Base-by-base conservation (phyloP, 257 asterid species). In the Solanum tacnaense region DNA sequence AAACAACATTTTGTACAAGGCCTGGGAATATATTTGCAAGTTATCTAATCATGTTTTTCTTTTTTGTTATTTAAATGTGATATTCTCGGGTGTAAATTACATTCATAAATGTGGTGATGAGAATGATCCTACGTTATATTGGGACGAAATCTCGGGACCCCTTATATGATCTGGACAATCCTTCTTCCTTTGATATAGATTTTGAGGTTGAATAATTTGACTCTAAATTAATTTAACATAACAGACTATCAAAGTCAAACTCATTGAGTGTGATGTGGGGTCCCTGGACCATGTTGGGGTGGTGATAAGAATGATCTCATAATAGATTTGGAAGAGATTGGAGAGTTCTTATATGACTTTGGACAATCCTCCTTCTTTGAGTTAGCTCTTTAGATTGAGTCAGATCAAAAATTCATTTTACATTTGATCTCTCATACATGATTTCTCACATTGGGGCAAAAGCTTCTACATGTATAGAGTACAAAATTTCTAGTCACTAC, bases 211-310 rank as follows among this genome's bases (percentile, higher is more conserved):
- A 60, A 2, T 60, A 60, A 60, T 21, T 58, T 21, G 68, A 56
- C 4, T 49, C 25, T 1, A 20, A 2, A 60, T 21, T 3, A 21
- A 58, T 58, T 23, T 21, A 58, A 58, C 3, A 4, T 21, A 58
- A 21, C 2, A 4, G n/a, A 25, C 27, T 4, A 21, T 60, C 0
- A 3, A 23, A 60, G 6, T 60, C 29, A 0, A 8, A 60, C 6
- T 9, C 5, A 60, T 60, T 60, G 13, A 60, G 6, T 21, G 13
- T 60, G 29, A 60, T 60, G 29, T 9, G 27, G 68, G 29, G 13
- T 7, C 68, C 29, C 5, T 1, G 0, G 3, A 21, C 68, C 68
- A 60, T 3, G 68, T 60, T 60, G 29, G 68, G 23, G 5, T 21
- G 68, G 68, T 60, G 68, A 60, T 60, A 23, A 3, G 27, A 60